A percentile compares a stretch with the other conserved stretches of the same genome.
phyloP scores from a whole-genome alignment of 2,329 filamentous ascomycete genomes.

The Dendrostoma leiphaemia region DNA sequence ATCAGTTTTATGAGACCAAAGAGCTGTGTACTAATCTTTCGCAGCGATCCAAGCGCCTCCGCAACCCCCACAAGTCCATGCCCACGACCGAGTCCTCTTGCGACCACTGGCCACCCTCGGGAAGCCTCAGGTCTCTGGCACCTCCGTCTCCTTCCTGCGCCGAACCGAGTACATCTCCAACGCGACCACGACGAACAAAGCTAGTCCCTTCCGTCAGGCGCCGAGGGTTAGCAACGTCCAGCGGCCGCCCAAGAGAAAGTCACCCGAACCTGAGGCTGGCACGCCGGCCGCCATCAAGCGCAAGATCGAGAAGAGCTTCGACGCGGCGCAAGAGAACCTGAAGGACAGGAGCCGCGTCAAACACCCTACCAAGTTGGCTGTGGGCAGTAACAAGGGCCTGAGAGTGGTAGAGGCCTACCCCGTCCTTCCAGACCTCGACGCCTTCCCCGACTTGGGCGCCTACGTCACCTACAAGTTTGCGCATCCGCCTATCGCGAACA shows the following conservation, averaged over 20 bases:
- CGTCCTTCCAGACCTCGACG: conserved; percentile 63
- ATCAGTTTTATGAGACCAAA: too few species aligned
- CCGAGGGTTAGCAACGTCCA: conserved; percentile 27
- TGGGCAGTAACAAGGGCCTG: conserved; percentile 38
- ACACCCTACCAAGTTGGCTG: conserved; percentile 51
- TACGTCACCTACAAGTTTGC: conserved; percentile 70
- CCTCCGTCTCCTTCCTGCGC: conserved; percentile 87
- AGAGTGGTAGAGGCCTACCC: conserved; percentile 60
- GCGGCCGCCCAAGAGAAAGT: conserved; percentile 45
- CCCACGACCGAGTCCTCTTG: conserved; percentile 80
- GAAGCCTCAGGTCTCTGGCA: conserved; percentile 74
- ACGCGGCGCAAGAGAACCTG: conserved; percentile 50
- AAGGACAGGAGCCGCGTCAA: conserved; percentile 53
- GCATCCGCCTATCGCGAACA: conserved; percentile 56
- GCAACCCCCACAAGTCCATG: conserved; percentile 69
- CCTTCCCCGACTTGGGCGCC: conserved; percentile 68
- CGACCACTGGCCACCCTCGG: conserved; percentile 80
- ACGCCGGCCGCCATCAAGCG: conserved; percentile 65
- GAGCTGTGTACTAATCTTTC: conserved; percentile 20
- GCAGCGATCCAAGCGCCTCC: conserved; percentile 79
- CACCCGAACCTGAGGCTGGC: conserved; percentile 59
- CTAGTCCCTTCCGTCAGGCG: conserved; percentile 13
- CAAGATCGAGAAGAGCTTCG: conserved; percentile 64
- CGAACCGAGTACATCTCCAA: conserved; percentile 89
- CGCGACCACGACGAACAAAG: conserved; percentile 16